A percentile compares a stretch with the other conserved stretches of the same genome.
These are phyloP conservation scores for Arxiozyma slooffiae DNA, from an alignment of 1,139 yeast species.

Conservation along the genomic window DNA sequence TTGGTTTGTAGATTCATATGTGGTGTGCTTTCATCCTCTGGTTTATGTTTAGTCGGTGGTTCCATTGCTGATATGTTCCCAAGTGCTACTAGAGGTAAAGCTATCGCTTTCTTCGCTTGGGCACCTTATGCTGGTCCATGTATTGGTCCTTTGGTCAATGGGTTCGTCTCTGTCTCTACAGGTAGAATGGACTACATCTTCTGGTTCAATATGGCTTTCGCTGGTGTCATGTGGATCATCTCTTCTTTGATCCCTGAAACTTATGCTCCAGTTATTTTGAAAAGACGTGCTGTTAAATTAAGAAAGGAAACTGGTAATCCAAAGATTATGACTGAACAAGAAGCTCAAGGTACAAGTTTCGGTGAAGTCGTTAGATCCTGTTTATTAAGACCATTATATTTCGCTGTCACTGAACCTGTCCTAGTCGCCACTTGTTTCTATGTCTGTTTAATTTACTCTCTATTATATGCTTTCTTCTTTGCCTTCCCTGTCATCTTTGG, in stretches of 20 bases:
- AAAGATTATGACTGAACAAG: constrained; percentile 87
- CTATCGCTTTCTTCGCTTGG: constrained; percentile 83
- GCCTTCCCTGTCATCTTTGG: constrained; percentile 73
- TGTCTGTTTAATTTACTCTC: constrained; percentile 78
- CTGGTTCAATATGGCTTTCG: constrained; percentile 90
- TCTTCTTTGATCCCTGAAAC: constrained; percentile 71
- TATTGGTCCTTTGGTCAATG: constrained; percentile 81
- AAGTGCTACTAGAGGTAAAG: constrained; percentile 71
- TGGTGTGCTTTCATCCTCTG: constrained; percentile 81
- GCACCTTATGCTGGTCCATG: constrained; percentile 94
- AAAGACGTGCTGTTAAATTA: constrained; percentile 55
- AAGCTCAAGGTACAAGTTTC: constrained; percentile 60
- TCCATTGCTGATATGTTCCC: constrained; percentile 81
- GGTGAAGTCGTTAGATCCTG: constrained; percentile 57
- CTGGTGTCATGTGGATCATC: constrained; percentile 69
- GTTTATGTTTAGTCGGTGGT: constrained; percentile 80
- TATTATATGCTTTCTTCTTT: constrained; percentile 84
- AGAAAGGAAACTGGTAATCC: constrained; percentile 73
- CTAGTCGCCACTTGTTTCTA: constrained; percentile 72
- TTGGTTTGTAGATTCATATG: constrained; percentile 74
- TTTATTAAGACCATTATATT: constrained; percentile 64
- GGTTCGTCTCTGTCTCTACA: constrained; percentile 67
- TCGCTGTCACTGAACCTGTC: constrained; percentile 72
- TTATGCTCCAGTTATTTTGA: constrained; percentile 78
- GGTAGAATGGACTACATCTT: constrained; percentile 59